Evolutionary conservation across 257 asterid species (phyloP).

Genomic region (Eustoma russellianum): DNA sequence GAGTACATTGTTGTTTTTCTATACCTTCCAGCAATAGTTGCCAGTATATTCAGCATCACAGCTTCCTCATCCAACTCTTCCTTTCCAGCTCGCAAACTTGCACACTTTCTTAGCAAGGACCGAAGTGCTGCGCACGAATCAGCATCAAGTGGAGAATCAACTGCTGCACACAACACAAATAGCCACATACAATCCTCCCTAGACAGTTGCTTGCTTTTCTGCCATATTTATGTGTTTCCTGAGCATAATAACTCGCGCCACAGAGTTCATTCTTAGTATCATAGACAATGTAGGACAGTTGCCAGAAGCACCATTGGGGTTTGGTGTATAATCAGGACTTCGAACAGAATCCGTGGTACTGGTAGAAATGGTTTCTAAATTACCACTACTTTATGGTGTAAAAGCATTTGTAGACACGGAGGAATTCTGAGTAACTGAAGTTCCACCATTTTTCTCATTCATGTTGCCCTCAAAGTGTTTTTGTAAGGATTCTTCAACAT

Average conservation of each 20-base stretch:
- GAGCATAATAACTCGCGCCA: constrained; percentile 59
- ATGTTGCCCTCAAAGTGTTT: not conserved
- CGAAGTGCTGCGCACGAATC: constrained; percentile 78
- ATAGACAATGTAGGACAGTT: constrained; percentile 48
- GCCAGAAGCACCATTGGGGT: constrained; percentile 7
- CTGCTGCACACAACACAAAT: constrained; percentile 67
- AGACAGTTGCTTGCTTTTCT: constrained; percentile 32
- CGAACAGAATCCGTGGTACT: constrained; percentile 10
- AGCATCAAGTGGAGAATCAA: constrained; percentile 68
- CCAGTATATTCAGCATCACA: constrained; percentile 57
- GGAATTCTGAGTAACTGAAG: too few relatives aligned
- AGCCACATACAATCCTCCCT: constrained; percentile 57
- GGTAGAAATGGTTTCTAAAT: not conserved
- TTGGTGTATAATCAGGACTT: constrained; percentile 9
- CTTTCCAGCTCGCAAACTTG: constrained; percentile 67
- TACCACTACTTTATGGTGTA: not conserved
- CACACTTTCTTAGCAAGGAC: constrained; percentile 73
- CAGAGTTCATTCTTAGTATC: constrained; percentile 53
- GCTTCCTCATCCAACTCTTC: constrained; percentile 55
- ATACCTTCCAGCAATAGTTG: constrained; percentile 62
- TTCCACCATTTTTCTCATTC: not conserved
- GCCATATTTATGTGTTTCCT: constrained; percentile 43
- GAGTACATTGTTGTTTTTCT: too few relatives aligned
- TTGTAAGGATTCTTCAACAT: constrained; percentile 11
- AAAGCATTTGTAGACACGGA: not conserved